phyloP scores from a whole-genome alignment of 768 basidiomycete genomes.

The Phaffia tasmanica region DNA sequence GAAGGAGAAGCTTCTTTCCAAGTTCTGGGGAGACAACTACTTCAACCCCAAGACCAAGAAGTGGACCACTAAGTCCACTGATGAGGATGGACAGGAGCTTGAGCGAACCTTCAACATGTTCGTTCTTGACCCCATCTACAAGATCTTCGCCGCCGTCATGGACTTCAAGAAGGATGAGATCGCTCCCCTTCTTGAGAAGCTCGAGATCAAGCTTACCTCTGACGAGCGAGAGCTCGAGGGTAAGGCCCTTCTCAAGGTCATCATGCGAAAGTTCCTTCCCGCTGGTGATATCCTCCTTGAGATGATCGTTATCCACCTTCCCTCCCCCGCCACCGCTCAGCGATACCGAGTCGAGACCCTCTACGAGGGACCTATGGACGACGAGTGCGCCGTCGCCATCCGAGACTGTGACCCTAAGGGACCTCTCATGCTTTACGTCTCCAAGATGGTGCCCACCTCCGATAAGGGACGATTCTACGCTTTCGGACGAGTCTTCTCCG shows the following conservation, averaged over 20 bases:
- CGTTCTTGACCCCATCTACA: constrained; percentile 98
- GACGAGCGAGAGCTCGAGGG: constrained; percentile 91
- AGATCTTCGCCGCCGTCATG: constrained; percentile 95
- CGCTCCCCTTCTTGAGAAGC: constrained; percentile 77
- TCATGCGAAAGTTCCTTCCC: constrained; percentile 99
- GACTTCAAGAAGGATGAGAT: constrained; percentile 95
- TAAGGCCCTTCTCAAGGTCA: constrained; percentile 86
- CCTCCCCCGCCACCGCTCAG: constrained; percentile 93
- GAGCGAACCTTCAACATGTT: constrained; percentile 98
- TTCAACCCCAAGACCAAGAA: constrained; percentile 96
- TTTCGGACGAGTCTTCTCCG: constrained; percentile 99
- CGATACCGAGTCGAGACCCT: constrained; percentile 98
- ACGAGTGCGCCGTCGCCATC: constrained; percentile 96
- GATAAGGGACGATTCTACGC: constrained; percentile 99
- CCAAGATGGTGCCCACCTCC: constrained; percentile 99
- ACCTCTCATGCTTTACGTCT: constrained; percentile 94
- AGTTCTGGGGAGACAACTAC: constrained; percentile 99
- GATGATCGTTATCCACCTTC: constrained; percentile 99
- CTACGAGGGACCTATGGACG: constrained; percentile 99
- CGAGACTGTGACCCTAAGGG: constrained; percentile 94
- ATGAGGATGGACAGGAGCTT: constrained; percentile 74
- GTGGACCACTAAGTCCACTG: constrained; percentile 71
- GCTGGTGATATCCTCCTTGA: constrained; percentile 96
- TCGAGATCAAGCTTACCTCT: constrained; percentile 74
- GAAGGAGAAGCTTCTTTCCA: constrained; percentile 94